Evolutionary conservation across 192 early-diverging fungal genomes (phyloP).

Genomic region (Coemansia sp.): DNA sequence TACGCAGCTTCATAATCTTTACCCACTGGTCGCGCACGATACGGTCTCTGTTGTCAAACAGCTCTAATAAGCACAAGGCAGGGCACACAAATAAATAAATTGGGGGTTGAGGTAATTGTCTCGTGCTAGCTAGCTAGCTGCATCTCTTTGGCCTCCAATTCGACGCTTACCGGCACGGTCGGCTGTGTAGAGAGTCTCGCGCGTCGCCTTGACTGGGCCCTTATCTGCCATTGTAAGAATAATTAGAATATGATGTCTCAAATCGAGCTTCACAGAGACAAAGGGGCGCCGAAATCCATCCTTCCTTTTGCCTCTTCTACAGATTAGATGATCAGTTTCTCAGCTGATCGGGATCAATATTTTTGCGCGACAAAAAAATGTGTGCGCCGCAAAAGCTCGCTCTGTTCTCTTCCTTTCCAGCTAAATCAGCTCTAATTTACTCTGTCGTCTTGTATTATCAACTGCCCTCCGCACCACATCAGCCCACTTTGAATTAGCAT

Average conservation of each 20-base stretch:
- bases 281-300: no score
- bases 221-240: constrained; percentile 21
- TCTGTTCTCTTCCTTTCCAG: no score
- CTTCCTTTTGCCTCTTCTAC: no score
- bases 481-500: neutral
- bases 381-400: no score
- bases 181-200: constrained; percentile 55
- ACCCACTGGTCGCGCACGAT: constrained; percentile 90
- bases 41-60: constrained; percentile 66
- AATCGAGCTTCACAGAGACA: no score
- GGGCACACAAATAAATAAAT: neutral
- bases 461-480: no score
- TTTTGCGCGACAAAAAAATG: neutral
- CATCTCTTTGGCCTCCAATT: neutral
- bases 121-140: no score
- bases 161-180: constrained; percentile 52
- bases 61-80: constrained; percentile 21
- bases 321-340: neutral
- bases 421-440: no score
- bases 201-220: constrained; percentile 49
- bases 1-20: constrained; percentile 84
- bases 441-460: constrained; percentile 1
- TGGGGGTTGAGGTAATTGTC: no score
- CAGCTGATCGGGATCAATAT: neutral
- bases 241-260: no score